Conservation (phyloP, 768 basidiomycete species). For the Neoboletus brunneissimus region DNA sequence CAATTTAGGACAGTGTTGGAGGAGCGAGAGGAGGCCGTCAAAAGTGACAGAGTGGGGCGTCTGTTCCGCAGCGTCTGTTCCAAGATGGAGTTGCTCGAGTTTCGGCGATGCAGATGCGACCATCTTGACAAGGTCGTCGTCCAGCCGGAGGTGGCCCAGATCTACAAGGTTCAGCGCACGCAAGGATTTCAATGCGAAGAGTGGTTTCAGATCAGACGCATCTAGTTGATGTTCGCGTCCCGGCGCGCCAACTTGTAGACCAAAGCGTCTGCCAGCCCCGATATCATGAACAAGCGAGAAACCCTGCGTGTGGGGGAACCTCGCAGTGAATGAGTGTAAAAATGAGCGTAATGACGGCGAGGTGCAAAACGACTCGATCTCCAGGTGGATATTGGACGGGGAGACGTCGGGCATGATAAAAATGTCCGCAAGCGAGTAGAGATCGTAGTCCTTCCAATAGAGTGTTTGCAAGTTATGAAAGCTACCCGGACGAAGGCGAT, state of each 20-base stretch:
- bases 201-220: conserved; percentile 11
- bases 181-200: conserved; percentile 12
- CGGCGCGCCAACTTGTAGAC: conserved; percentile 12
- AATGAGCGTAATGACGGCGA: conserved; percentile 15
- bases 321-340: conserved; percentile 5
- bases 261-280: conserved; percentile 19
- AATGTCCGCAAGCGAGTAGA: conserved; percentile 16
- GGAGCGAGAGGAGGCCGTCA: conserved; percentile 20
- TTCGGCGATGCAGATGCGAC: conserved; percentile 15
- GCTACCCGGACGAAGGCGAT: conserved; percentile 8
- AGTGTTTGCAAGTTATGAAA: conserved; percentile 18
- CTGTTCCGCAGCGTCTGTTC: background rate
- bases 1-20: conserved; percentile 19
- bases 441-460: conserved; percentile 23
- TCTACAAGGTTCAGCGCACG: conserved; percentile 14
- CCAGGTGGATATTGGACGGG: conserved; percentile 11
- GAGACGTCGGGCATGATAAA: conserved; percentile 17
- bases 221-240: conserved; percentile 19
- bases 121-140: conserved; percentile 18
- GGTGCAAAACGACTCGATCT: conserved; percentile 24
- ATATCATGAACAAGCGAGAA: conserved; percentile 26
- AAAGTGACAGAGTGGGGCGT: conserved; percentile 12
- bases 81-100: conserved; percentile 19
- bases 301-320: conserved; percentile 9
- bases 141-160: conserved; percentile 13